These are phyloP conservation scores for Erysimum cheiranthoides DNA, from an alignment of 345 rosid genomes.

Conservation along the genomic window DNA sequence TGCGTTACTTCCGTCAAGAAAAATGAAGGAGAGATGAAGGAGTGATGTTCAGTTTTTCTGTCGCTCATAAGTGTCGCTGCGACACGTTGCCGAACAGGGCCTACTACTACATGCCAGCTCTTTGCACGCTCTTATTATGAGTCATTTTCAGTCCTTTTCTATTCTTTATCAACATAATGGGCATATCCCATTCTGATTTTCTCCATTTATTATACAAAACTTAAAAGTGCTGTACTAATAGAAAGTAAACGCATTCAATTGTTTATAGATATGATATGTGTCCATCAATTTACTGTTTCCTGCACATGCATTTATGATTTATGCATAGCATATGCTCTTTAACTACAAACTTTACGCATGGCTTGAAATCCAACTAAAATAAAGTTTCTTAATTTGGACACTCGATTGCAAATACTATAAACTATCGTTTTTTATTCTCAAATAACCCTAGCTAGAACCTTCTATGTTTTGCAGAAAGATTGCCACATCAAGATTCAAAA, in stretches of 20 bases:
- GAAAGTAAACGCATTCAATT: conserved; percentile 19
- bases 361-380: conserved; percentile 7
- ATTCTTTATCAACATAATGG: neutral
- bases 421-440: neutral
- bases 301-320: conserved; percentile 29
- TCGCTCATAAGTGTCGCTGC: too few relatives aligned
- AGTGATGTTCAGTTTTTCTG: too few relatives aligned
- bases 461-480: neutral
- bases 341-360: neutral
- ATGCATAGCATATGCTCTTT: conserved; percentile 1
- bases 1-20: too few relatives aligned
- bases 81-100: too few relatives aligned
- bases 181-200: conserved; percentile 14
- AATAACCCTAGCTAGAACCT: neutral
- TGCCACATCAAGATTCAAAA: neutral
- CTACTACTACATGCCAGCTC: conserved; percentile 29
- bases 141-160: conserved; percentile 13
- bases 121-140: conserved; percentile 26
- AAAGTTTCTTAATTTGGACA: neutral
- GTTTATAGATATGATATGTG: conserved; percentile 1
- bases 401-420: neutral
- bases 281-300: conserved; percentile 22
- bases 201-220: conserved; percentile 10
- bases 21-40: too few relatives aligned
- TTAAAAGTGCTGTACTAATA: neutral